phyloP scores from a whole-genome alignment of 345 rosid species.

The Populus alba region DNA sequence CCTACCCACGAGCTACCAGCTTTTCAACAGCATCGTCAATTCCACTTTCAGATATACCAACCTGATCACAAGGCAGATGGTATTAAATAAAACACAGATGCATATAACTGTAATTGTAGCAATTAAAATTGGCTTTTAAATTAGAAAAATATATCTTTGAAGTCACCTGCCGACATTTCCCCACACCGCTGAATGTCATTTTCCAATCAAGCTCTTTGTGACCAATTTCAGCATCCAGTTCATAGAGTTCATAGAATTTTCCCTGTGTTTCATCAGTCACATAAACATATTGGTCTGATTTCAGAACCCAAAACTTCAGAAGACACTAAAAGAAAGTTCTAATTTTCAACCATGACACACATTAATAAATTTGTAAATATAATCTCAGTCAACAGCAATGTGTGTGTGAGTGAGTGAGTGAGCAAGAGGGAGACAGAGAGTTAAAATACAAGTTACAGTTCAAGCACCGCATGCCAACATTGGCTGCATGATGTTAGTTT shows the following conservation, averaged over 20 bases:
- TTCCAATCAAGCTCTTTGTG: conserved; percentile 96
- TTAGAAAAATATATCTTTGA: background rate
- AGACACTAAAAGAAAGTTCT: too few species aligned
- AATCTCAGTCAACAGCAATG: background rate
- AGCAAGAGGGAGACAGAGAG: too few species aligned
- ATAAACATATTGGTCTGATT: conserved; percentile 16
- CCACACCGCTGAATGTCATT: conserved; percentile 86
- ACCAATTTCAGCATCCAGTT: conserved; percentile 93
- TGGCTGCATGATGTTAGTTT: background rate
- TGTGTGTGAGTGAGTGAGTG: too few species aligned
- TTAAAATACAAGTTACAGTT: too few species aligned
- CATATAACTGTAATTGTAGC: background rate
- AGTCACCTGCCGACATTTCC: conserved; percentile 94
- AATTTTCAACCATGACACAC: too few species aligned
- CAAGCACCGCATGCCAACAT: background rate
- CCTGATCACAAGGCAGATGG: conserved; percentile 40
- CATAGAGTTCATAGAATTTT: conserved; percentile 91
- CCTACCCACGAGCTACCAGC: conserved; percentile 91
- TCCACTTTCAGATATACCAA: conserved; percentile 82
- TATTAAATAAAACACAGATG: background rate
- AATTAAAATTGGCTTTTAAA: background rate
- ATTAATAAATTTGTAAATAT: background rate
- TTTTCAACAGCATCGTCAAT: conserved; percentile 89
- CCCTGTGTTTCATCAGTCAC: conserved; percentile 50
- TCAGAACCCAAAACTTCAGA: background rate